Percentiles rank a stretch among this genome's conserved stretches.
These are phyloP conservation scores for Eimeria sp. DNA, from an alignment of 169 alveolate species.

Conservation along the genomic window DNA sequence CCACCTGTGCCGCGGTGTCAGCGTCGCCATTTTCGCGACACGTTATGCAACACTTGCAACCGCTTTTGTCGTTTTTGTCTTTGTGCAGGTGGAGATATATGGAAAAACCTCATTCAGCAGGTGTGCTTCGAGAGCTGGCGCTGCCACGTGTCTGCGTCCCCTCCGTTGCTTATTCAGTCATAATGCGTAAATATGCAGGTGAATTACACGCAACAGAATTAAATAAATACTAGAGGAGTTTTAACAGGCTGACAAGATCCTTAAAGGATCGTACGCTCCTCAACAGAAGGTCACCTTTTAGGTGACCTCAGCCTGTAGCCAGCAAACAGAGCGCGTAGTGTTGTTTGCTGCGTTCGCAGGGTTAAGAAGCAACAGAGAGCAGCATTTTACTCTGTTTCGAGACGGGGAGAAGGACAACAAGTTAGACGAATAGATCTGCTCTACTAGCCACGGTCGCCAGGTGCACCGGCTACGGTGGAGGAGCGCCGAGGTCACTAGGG, in stretches of 20 bases:
- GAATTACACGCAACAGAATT: not conserved
- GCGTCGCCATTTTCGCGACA: slow-evolving; percentile 53
- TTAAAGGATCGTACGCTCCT: not conserved
- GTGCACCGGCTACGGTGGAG: not conserved
- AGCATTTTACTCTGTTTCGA: not conserved
- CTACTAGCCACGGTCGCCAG: not conserved
- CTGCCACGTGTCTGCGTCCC: not conserved
- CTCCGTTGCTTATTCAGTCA: not conserved
- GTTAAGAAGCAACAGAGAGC: not conserved
- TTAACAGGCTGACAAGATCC: not conserved
- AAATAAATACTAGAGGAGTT: not conserved
- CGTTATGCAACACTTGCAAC: not conserved
- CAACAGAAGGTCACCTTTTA: not conserved
- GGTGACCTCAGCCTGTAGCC: not conserved
- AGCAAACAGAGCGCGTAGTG: slow-evolving; percentile 4
- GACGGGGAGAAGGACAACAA: not conserved
- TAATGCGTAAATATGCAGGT: not conserved
- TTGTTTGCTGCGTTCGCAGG: not conserved
- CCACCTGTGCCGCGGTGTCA: slow-evolving; percentile 82
- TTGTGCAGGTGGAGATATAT: not conserved
- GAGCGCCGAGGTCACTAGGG: not conserved
- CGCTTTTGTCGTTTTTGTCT: not conserved
- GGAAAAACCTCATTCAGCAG: not conserved
- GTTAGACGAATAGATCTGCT: not conserved
- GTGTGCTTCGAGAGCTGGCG: not conserved